Conservation (phyloP, 179 eudicot genomes). For the Sideroxylon spinosum region DNA sequence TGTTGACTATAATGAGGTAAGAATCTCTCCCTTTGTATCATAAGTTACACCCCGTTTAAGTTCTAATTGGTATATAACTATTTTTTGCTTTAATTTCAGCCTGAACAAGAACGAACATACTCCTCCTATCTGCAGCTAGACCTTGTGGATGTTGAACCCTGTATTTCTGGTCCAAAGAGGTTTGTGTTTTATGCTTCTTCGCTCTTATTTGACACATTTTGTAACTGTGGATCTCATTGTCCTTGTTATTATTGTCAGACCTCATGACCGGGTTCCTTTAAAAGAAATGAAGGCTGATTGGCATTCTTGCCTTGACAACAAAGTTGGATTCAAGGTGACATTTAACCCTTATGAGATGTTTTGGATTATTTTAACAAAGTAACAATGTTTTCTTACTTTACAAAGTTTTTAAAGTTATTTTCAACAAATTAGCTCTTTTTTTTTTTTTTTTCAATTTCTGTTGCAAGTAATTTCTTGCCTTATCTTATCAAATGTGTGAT, state of each 20-base stretch:
- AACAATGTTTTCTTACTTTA: too few relatives aligned
- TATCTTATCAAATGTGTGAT: neutral
- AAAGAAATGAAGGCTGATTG: conserved; percentile 55
- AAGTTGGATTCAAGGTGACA: conserved; percentile 49
- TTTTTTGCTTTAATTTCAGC: conserved; percentile 27
- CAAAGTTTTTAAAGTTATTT: too few relatives aligned
- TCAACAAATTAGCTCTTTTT: neutral
- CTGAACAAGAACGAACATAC: conserved; percentile 43
- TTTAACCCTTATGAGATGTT: neutral
- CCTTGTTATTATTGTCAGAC: conserved; percentile 28
- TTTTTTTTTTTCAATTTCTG: neutral
- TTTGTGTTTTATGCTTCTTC: conserved; percentile 14
- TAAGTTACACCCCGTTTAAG: neutral
- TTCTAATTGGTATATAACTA: conserved; percentile 1
- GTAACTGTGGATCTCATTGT: neutral
- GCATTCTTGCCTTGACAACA: conserved; percentile 50
- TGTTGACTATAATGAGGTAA: conserved; percentile 52
- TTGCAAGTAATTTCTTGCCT: neutral
- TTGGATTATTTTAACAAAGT: neutral
- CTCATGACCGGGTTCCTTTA: conserved; percentile 50
- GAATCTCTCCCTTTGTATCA: neutral
- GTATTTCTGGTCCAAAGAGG: conserved; percentile 61
- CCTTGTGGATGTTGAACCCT: conserved; percentile 48
- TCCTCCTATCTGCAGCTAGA: conserved; percentile 44
- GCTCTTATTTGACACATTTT: neutral